These are phyloP conservation scores for Acer campestre DNA, from an alignment of 345 rosid genomes.

Conservation along the genomic window DNA sequence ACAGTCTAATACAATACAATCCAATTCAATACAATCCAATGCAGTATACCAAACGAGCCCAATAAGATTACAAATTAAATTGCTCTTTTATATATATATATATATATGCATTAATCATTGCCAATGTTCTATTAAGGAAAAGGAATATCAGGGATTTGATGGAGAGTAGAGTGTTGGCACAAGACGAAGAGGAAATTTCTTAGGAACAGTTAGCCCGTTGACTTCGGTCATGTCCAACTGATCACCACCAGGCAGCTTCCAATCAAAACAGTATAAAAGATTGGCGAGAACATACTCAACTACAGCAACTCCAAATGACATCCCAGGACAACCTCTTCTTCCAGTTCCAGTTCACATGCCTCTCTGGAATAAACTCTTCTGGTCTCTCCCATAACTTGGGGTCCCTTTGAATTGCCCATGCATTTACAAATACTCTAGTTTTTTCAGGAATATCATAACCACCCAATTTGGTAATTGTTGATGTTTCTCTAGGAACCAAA, in stretches of 20 bases:
- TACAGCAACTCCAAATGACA: neutral
- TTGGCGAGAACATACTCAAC: neutral
- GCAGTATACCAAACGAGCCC: too few species aligned
- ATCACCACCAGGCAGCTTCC: slow-evolving; percentile 8
- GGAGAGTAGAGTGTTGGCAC: neutral
- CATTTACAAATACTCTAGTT: neutral
- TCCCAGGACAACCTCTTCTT: slow-evolving; percentile 4
- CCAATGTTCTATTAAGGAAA: too few species aligned
- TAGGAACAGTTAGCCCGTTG: neutral
- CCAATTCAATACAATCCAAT: too few species aligned
- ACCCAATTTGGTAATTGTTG: neutral
- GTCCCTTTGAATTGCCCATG: slow-evolving; percentile 8
- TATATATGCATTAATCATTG: too few species aligned
- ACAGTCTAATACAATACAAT: too few species aligned
- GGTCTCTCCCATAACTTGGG: slow-evolving; percentile 8
- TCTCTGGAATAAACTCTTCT: slow-evolving; percentile 9
- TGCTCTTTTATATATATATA: too few species aligned
- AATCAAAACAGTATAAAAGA: slow-evolving; percentile 7
- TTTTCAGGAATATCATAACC: slow-evolving; percentile 14
- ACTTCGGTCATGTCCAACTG: slow-evolving; percentile 2
- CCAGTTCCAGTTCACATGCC: slow-evolving; percentile 1
- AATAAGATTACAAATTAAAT: too few species aligned
- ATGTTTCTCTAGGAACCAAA: neutral
- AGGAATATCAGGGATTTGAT: too few species aligned
- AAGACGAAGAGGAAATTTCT: slow-evolving; percentile 10